These are phyloP conservation scores for Cicer cuneatum DNA, from an alignment of 306 rosid genomes.

Conservation along the genomic window DNA sequence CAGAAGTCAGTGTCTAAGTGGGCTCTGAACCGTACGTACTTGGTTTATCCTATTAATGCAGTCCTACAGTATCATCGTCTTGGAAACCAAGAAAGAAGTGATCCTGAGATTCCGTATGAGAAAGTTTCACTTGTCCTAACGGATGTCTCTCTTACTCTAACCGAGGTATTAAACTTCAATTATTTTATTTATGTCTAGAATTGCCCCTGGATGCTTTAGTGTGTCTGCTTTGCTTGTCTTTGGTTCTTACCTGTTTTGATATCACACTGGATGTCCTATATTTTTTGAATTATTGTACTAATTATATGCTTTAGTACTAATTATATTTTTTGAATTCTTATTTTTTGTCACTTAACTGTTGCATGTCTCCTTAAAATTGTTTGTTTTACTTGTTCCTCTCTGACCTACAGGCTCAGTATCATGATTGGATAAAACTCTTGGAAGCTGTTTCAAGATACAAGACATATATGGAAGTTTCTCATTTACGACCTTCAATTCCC, in stretches of 20 bases:
- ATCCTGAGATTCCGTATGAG: constrained; percentile 87
- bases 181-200: constrained; percentile 40
- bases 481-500: constrained; percentile 80
- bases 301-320: not conserved
- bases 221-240: not conserved
- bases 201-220: not conserved
- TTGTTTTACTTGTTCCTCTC: constrained; percentile 21
- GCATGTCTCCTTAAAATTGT: constrained; percentile 15
- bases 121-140: constrained; percentile 81
- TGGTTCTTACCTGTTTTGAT: not conserved
- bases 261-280: constrained; percentile 2
- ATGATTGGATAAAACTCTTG: constrained; percentile 90
- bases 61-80: constrained; percentile 88
- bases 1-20: constrained; percentile 62
- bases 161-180: constrained; percentile 66
- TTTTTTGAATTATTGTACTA: not conserved
- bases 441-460: constrained; percentile 91
- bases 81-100: constrained; percentile 86
- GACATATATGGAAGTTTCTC: constrained; percentile 79
- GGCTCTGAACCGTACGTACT: constrained; percentile 76
- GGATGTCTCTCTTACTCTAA: constrained; percentile 80
- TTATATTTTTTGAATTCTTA: constrained; percentile 2
- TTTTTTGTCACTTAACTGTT: not conserved
- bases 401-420: constrained; percentile 72
- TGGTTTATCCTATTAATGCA: constrained; percentile 94